Evolutionary conservation across 345 rosid genomes (phyloP).

Genomic region (Trapa incisa): DNA sequence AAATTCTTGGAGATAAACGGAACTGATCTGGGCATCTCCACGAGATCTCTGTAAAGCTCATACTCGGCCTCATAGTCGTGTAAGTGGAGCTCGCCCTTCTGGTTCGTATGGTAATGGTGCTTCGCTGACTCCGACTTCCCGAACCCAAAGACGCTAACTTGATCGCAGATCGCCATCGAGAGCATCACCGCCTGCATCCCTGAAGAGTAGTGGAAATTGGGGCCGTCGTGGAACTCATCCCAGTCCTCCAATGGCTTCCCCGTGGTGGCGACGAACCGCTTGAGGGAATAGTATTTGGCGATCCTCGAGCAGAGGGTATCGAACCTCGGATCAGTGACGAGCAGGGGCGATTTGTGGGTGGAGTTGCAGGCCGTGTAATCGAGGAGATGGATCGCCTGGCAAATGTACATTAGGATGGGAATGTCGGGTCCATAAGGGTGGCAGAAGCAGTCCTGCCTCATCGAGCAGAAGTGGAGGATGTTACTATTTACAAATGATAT

Average conservation of each 20-base stretch:
- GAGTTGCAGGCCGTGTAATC: constrained; percentile 62
- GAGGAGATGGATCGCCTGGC: constrained; percentile 76
- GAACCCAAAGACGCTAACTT: constrained; percentile 76
- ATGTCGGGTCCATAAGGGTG: constrained; percentile 69
- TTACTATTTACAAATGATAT: constrained; percentile 82
- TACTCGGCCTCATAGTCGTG: constrained; percentile 91
- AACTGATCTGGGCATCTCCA: constrained; percentile 36
- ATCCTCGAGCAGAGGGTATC: constrained; percentile 64
- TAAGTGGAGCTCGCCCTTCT: constrained; percentile 62
- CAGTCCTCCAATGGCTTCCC: constrained; percentile 45
- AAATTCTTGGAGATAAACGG: constrained; percentile 60
- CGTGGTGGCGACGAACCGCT: constrained; percentile 41
- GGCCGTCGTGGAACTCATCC: constrained; percentile 54
- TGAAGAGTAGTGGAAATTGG: constrained; percentile 83
- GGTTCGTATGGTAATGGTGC: constrained; percentile 88
- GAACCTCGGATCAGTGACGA: constrained; percentile 73
- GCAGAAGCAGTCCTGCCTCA: constrained; percentile 54
- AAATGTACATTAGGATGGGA: constrained; percentile 70
- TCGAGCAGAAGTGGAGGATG: constrained; percentile 60
- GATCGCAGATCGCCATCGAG: constrained; percentile 62
- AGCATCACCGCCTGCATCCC: constrained; percentile 90
- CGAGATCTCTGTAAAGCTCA: constrained; percentile 47
- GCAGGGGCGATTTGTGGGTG: constrained; percentile 40
- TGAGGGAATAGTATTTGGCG: constrained; percentile 72
- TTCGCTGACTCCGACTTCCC: constrained; percentile 56